These are phyloP conservation scores for Yarrowia alimentaria DNA, from an alignment of 805 yeast genomes.

Conservation along the genomic window DNA sequence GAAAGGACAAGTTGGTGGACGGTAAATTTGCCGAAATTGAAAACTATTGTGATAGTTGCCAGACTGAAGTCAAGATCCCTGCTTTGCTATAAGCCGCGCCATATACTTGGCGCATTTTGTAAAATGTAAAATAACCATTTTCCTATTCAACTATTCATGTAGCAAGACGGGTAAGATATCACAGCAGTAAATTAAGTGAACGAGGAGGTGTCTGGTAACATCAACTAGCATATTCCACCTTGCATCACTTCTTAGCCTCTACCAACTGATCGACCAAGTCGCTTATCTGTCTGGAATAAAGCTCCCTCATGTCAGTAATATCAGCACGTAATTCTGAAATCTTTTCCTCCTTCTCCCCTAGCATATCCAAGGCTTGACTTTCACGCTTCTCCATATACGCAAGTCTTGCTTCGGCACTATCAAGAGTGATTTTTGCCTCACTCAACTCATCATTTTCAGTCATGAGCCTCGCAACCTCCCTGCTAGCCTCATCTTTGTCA, in stretches of 20 bases:
- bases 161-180: no score
- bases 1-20: slow-evolving; percentile 18
- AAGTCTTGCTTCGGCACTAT: slow-evolving; percentile 39
- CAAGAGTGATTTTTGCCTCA: slow-evolving; percentile 40
- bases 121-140: slow-evolving; percentile 15
- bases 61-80: slow-evolving; percentile 5
- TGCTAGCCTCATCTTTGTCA: slow-evolving; percentile 66
- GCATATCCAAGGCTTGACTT: slow-evolving; percentile 60
- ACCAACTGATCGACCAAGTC: slow-evolving; percentile 64
- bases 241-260: slow-evolving; percentile 12
- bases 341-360: slow-evolving; percentile 85
- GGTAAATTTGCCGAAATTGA: slow-evolving; percentile 16
- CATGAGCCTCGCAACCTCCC: slow-evolving; percentile 61
- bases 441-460: slow-evolving; percentile 52
- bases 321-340: slow-evolving; percentile 86
- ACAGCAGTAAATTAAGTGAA: no score
- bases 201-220: no score
- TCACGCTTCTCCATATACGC: slow-evolving; percentile 47
- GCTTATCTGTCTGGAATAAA: slow-evolving; percentile 80
- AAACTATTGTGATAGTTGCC: slow-evolving; percentile 20
- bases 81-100: neutral
- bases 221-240: no score
- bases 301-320: slow-evolving; percentile 81
- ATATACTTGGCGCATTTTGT: neutral
- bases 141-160: no score